A percentile compares a stretch with the other conserved stretches of the same genome.
These are phyloP conservation scores for Penicillium crustosum DNA, from an alignment of 2,329 filamentous ascomycete genomes.

Conservation along the genomic window DNA sequence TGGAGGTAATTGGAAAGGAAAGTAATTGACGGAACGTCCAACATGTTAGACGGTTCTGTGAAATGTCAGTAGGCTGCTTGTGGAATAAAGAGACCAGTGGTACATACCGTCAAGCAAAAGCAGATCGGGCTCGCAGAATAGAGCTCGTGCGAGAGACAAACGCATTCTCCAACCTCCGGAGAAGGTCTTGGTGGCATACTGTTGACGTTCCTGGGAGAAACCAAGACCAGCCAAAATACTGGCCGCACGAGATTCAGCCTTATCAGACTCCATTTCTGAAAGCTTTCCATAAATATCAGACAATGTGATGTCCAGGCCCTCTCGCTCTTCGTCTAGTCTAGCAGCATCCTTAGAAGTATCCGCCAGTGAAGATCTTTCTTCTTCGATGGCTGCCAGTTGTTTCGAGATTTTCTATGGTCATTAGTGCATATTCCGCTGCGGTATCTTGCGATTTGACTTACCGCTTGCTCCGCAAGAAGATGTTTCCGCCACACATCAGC, in stretches of 20 bases:
- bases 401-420: slow-evolving; percentile 66
- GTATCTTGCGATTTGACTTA: slow-evolving; percentile 44
- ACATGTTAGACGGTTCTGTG: slow-evolving; percentile 96
- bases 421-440: background rate
- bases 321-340: slow-evolving; percentile 79
- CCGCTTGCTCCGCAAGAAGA: slow-evolving; percentile 81
- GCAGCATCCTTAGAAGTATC: slow-evolving; percentile 89
- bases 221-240: slow-evolving; percentile 96
- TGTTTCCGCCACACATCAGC: slow-evolving; percentile 99
- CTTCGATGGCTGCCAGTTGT: slow-evolving; percentile 74
- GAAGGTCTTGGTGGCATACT: slow-evolving; percentile 93
- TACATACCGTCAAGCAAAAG: slow-evolving; percentile 74
- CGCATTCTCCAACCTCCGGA: slow-evolving; percentile 99
- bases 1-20: slow-evolving; percentile 97
- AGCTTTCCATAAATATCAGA: slow-evolving; percentile 90
- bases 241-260: slow-evolving; percentile 90
- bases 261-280: slow-evolving; percentile 98
- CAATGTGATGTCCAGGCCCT: slow-evolving; percentile 85
- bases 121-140: slow-evolving; percentile 97
- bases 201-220: slow-evolving; percentile 90
- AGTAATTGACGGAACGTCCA: slow-evolving; percentile 99
- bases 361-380: slow-evolving; percentile 73
- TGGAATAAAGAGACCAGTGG: background rate
- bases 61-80: slow-evolving; percentile 20
- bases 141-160: slow-evolving; percentile 85